Evolutionary conservation across 202 grass and related monocot species (phyloP), one percentile per base, ranked within the genome.

Genomic region (Sporobolus alterniflorus): DNA sequence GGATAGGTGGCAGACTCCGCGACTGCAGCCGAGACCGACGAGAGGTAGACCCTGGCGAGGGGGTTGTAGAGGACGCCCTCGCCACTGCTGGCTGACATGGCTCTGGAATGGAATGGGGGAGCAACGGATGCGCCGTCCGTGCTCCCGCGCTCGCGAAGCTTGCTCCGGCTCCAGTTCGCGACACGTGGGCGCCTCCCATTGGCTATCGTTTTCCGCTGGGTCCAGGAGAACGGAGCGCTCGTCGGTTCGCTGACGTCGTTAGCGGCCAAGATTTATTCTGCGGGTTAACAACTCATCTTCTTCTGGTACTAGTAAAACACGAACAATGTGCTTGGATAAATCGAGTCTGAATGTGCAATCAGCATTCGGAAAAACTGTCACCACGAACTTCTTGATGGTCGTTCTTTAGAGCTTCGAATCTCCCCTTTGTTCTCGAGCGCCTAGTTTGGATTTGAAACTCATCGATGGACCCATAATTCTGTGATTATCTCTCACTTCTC

Each of bases 1-100:
- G 92, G 92, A 73, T 87, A 97, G 59, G 94, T 97, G 2, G 88
- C 82, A 39, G 46, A 40, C 88, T 97, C 94, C 42, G 94, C 89
- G 24, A 77, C 75, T 0, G 91, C 83, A 6, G 92, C 88, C 26
- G 94, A 94, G 64, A 85, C n/a, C 33, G 88, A 97, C n/a, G 94
- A 86, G 13, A 97, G 90, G 29, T 50, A 77, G 11, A 94, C 75
- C 88, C 90, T 97, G 44, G 83, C 69, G 3, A 91, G 25, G 61
- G 59, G 83, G 31, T 65, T 67, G 64, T 33, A 40, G 25, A 39
- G 48, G 54, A 76, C 76, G 64, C 64, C 86, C 29, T 64, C 62
- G 42, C 64, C 64, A 11, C 62, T 63, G 76, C 51, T 78, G 73
- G 42, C 13, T 42, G 79, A 44, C 88, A 90, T 90, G 47, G 56